Conservation (phyloP, 179 eudicot species). For the Spinacia oleracea region DNA sequence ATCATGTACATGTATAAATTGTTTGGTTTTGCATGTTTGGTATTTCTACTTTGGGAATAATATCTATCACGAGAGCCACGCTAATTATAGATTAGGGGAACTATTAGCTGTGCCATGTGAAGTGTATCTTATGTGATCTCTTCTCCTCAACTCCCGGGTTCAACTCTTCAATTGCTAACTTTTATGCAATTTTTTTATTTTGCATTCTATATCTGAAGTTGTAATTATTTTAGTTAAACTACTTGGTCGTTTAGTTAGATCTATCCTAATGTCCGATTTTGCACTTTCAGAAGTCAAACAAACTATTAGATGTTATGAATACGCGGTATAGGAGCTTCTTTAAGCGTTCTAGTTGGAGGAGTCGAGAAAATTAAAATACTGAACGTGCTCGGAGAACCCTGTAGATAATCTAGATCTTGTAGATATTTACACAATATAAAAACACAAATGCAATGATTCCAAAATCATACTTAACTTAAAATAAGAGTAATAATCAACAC, state of each 20-base stretch:
- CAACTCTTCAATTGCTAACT: neutral
- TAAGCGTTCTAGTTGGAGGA: neutral
- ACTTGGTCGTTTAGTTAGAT: neutral
- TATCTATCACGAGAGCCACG: neutral
- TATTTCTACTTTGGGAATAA: too few relatives aligned
- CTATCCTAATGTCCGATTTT: too few relatives aligned
- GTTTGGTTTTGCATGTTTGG: too few relatives aligned
- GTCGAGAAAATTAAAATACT: too few relatives aligned
- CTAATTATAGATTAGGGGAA: neutral
- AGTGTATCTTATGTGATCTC: neutral
- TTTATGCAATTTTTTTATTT: too few relatives aligned
- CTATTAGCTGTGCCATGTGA: neutral
- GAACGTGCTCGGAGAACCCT: too few relatives aligned
- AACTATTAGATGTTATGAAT: too few relatives aligned
- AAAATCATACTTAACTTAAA: neutral
- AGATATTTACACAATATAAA: too few relatives aligned
- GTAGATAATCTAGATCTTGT: neutral
- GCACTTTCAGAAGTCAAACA: too few relatives aligned
- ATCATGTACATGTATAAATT: too few relatives aligned
- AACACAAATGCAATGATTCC: neutral
- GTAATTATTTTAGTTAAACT: too few relatives aligned
- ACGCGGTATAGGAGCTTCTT: neutral
- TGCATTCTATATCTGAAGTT: neutral
- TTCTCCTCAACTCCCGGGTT: neutral
- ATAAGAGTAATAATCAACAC: neutral